Base-by-base conservation (phyloP, 192 early-diverging fungal species). In the Linnemannia hyalina region DNA sequence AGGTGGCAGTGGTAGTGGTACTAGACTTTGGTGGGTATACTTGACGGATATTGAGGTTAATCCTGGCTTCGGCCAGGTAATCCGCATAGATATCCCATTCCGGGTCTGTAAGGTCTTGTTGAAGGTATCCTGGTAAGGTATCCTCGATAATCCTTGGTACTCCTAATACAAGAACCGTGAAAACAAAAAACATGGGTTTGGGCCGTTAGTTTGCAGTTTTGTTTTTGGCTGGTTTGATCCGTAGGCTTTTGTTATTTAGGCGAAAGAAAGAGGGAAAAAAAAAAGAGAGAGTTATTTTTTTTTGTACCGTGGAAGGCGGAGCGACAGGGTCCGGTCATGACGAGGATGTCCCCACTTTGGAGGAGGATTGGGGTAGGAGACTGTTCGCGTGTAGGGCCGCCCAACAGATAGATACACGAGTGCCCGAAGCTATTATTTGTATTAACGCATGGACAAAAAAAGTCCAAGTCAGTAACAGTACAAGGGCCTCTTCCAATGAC, bases 31-130 rank as follows among this genome's bases (percentile, higher is more conserved):
- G 83, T 13, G 84, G 84, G 54, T 86, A 86, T 77, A 97, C 96
- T 90, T 99, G 97, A 47, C 98, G 93, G 36, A 98, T 94, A 76
- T 99, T 99, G 70, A 98, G 89, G 77, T 99, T 99, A 71, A 99
- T 94, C 54, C 98, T 91, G 10, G 96, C 89, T 23, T 90, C 88
- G 22, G 74, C 73, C 80, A 99, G 83, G 68, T 94, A 98, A 11
- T 91, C 89, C 4, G 89, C 93, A 93, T 93, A 94, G 60, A 94
- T 82, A 55, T 78, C 68, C 95, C 95, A 96, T 22, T 92, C 91
- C 2, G 89, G 86, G 23, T 94, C 93, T 11, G 89, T 70, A 2
- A 65, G 80, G 20, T 90, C 82, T 10, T 76, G 32, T 38, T 88
- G 82, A 54, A 98, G 88, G 81, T 94, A 94, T 0, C 41, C 75